phyloP scores from a whole-genome alignment of 2,329 filamentous ascomycete species.

The Pseudogymnoascus sp. region DNA sequence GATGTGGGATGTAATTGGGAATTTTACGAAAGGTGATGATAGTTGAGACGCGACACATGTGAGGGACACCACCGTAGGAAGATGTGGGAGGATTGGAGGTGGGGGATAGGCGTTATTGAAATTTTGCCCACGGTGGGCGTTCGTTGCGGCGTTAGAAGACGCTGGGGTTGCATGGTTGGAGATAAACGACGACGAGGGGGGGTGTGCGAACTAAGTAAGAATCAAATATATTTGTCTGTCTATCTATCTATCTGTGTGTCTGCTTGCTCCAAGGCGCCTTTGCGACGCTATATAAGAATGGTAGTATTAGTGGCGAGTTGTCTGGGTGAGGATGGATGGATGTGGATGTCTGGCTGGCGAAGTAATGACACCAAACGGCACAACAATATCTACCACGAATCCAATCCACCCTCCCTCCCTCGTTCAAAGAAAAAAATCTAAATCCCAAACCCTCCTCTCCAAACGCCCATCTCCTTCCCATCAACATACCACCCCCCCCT shows the following conservation, averaged over 20 bases:
- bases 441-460: neutral
- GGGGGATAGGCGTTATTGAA: neutral
- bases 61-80: neutral
- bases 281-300: neutral
- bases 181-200: neutral
- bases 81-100: neutral
- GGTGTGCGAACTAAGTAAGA: neutral
- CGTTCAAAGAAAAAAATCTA: neutral
- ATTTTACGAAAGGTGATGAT: neutral
- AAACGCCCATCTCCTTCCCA: neutral
- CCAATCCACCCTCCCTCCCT: neutral
- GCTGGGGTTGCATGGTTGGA: neutral
- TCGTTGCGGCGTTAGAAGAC: neutral
- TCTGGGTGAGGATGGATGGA: neutral
- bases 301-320: neutral
- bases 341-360: neutral
- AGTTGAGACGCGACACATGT: neutral
- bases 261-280: neutral
- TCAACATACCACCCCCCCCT: neutral
- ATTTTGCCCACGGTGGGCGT: neutral
- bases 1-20: neutral
- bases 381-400: neutral
- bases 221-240: neutral
- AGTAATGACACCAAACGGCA: neutral
- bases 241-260: neutral